These are phyloP conservation scores for Plasmodium cynomolgi DNA, from an alignment of 169 alveolate species.

Conservation along the genomic window DNA sequence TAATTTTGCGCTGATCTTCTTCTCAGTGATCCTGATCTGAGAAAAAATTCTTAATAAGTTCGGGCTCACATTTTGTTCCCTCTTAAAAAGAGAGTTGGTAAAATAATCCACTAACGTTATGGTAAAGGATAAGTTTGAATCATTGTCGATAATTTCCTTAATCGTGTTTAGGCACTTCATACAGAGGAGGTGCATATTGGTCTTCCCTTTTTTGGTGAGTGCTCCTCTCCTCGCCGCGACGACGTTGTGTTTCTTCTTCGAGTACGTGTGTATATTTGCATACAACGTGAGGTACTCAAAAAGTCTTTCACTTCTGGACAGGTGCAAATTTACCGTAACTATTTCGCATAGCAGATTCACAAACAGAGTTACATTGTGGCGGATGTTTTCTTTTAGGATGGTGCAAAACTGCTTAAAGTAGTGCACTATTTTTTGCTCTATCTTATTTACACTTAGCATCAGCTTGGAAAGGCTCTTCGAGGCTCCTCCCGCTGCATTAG, in stretches of 20 bases:
- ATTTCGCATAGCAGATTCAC: conserved; percentile 73
- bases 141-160: conserved; percentile 58
- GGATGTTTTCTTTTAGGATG: conserved; percentile 30
- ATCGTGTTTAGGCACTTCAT: conserved; percentile 40
- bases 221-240: background rate
- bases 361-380: conserved; percentile 20
- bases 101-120: conserved; percentile 23
- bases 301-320: conserved; percentile 34
- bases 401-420: conserved; percentile 45
- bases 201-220: background rate
- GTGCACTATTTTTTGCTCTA: conserved; percentile 28
- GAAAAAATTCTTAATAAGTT: conserved; percentile 42
- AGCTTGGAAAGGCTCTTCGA: conserved; percentile 17
- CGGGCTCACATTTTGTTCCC: conserved; percentile 7
- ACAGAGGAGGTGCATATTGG: conserved; percentile 4
- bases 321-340: conserved; percentile 50
- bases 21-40: conserved; percentile 36
- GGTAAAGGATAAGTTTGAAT: conserved; percentile 35
- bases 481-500: background rate
- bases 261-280: conserved; percentile 22
- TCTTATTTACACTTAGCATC: conserved; percentile 29
- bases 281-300: conserved; percentile 30
- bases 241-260: conserved; percentile 1
- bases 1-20: conserved; percentile 53
- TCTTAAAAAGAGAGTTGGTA: conserved; percentile 35